phyloP scores from a whole-genome alignment of 352 stramenopile genomes.

The Pilasporangium apinafurcum region DNA sequence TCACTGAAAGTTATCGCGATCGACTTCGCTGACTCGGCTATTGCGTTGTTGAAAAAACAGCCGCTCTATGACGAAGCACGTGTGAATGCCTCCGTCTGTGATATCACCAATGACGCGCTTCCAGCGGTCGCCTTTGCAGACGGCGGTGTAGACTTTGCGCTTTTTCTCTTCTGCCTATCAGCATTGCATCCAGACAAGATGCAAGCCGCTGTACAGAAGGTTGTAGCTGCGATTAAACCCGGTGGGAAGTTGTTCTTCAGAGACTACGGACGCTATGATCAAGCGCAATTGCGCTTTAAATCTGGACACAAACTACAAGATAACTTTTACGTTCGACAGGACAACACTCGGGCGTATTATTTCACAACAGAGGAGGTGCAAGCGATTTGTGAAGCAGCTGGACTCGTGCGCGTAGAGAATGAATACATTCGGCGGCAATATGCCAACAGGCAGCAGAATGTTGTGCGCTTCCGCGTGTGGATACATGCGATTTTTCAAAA shows the following conservation, averaged over 20 bases:
- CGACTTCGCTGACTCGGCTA: slow-evolving; percentile 91
- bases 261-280: slow-evolving; percentile 95
- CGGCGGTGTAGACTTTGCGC: slow-evolving; percentile 75
- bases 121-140: slow-evolving; percentile 38
- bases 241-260: slow-evolving; percentile 89
- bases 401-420: slow-evolving; percentile 64
- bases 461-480: slow-evolving; percentile 87
- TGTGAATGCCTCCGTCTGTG: slow-evolving; percentile 67
- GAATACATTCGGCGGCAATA: slow-evolving; percentile 87
- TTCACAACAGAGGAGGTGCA: slow-evolving; percentile 86
- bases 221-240: slow-evolving; percentile 69
- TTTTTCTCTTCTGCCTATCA: slow-evolving; percentile 88
- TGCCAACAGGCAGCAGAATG: slow-evolving; percentile 77
- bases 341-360: slow-evolving; percentile 95
- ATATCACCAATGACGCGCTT: slow-evolving; percentile 80
- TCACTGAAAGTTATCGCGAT: slow-evolving; percentile 86
- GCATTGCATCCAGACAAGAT: slow-evolving; percentile 89
- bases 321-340: slow-evolving; percentile 94
- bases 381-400: slow-evolving; percentile 48
- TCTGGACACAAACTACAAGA: slow-evolving; percentile 85
- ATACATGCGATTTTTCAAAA: slow-evolving; percentile 85
- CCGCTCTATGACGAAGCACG: slow-evolving; percentile 70
- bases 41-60: slow-evolving; percentile 88
- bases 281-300: slow-evolving; percentile 92
- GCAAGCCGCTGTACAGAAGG: slow-evolving; percentile 78